Base-by-base conservation (phyloP, 495 filamentous ascomycete genomes). In the Aspergillus sclerotiicarbonarius region DNA sequence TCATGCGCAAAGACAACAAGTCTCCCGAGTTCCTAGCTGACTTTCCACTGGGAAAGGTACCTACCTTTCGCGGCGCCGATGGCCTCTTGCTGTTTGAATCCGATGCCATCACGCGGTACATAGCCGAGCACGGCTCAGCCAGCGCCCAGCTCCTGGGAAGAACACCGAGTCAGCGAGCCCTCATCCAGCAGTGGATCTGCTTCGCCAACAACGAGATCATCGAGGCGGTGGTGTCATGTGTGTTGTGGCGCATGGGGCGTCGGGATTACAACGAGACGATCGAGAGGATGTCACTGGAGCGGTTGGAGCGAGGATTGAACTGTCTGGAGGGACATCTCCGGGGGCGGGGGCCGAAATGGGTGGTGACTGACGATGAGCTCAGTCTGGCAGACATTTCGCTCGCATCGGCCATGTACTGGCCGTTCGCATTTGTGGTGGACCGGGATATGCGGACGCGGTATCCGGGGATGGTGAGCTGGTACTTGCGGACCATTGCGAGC, bases 41-140 rank as follows among this genome's bases (percentile, higher is more conserved):
- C 63, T 87, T 86, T 71, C 83, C 83, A 12, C 54, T 80, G 20
- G 84, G 83, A 67, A 86, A 85, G 57, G 79, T 84, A 16, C 84
- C 84, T 39, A 77, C 76, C 49, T 81, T 86, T 64, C 77, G 81
- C 58, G 72, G 66, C 49, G 68, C 80, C 53, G 80, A 84, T 59
- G 83, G 82, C 48, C 65, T 78, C 60, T 56, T 19, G 56, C 59
- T 86, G 41, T 62, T 76, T 62, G 83, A 85, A 58, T 76, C 77
- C 52, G 73, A 76, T 33, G 84, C 84, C 59, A 87, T 87, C 66
- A 70, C 76, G 8, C 66, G 69, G 29, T 86, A 80, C 68, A 49
- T 84, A 51, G 80, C 82, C 29, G 76, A 78, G 54, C 73, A 68
- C 39, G 84, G 83, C 8, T 80, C 82, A 16, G 74, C 74, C 48